phyloP scores from a whole-genome alignment of 1,284 basidiomycete species.

The Jaminaea rosea region DNA sequence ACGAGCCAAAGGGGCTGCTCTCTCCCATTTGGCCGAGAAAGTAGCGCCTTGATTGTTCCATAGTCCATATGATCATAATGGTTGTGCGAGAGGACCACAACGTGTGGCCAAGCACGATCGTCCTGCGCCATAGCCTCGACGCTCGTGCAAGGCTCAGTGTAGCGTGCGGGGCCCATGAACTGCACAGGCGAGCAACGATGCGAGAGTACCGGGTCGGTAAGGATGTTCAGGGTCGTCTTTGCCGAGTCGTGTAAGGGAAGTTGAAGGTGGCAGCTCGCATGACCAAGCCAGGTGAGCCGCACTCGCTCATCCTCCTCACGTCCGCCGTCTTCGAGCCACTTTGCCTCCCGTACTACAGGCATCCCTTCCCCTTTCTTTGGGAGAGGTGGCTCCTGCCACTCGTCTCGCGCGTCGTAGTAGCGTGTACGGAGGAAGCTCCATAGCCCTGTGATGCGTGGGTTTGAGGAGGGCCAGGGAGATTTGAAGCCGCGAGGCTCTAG shows the following conservation, averaged over 20 bases:
- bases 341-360: neutral
- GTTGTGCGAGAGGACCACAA: constrained; percentile 29
- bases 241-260: neutral
- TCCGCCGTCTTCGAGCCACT: neutral
- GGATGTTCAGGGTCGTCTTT: constrained; percentile 11
- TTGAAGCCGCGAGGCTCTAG: neutral
- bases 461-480: neutral
- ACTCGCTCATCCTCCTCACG: neutral
- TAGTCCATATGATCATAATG: constrained; percentile 38
- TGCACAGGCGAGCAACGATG: constrained; percentile 28
- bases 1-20: constrained; percentile 20
- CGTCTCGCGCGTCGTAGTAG: too few relatives aligned
- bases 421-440: neutral
- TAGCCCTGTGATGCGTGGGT: neutral
- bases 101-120: constrained; percentile 21
- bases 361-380: neutral
- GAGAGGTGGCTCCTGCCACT: neutral
- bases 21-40: constrained; percentile 6
- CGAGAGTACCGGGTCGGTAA: constrained; percentile 32
- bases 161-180: constrained; percentile 26
- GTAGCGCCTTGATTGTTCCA: constrained; percentile 20
- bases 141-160: constrained; percentile 24
- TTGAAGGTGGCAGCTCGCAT: neutral
- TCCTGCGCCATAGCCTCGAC: constrained; percentile 18
- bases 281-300: constrained; percentile 21